These are phyloP conservation scores for Lophiostoma macrostomum DNA, from an alignment of 495 filamentous ascomycete genomes.

Conservation along the genomic window DNA sequence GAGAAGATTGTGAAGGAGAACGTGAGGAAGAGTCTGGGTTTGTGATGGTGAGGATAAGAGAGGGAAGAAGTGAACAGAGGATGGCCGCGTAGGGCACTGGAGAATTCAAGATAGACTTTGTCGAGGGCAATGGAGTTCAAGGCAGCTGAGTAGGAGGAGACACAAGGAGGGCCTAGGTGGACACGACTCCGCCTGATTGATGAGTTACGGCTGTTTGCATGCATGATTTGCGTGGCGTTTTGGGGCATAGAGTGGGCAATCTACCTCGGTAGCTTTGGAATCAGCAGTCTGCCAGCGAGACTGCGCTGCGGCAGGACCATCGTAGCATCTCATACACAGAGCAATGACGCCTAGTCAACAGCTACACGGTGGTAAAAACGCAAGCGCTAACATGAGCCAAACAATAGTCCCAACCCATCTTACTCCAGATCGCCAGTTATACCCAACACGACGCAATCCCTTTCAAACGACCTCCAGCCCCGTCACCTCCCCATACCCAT, in stretches of 20 bases:
- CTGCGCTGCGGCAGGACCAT: no score
- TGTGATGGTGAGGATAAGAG: constrained; percentile 30
- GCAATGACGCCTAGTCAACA: no score
- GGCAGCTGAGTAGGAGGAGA: no score
- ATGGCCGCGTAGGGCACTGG: neutral
- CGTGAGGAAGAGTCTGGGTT: constrained; percentile 63
- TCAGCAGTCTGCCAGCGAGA: no score
- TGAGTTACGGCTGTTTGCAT: neutral
- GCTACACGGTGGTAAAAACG: no score
- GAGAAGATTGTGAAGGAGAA: constrained; percentile 82
- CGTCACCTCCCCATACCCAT: constrained; percentile 56
- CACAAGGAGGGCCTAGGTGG: no score
- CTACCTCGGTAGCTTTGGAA: no score
- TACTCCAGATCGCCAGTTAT: neutral
- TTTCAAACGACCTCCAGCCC: constrained; percentile 39
- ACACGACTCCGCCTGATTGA: no score
- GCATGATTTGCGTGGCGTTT: constrained; percentile 12
- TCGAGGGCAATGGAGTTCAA: no score
- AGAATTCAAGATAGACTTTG: no score
- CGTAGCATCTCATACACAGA: no score
- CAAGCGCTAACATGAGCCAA: neutral
- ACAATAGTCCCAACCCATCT: neutral
- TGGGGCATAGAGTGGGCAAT: neutral
- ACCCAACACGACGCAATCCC: neutral
- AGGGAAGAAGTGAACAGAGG: neutral